These are phyloP conservation scores for Sporisorium graminicola DNA, from an alignment of 1,284 basidiomycete genomes.

Conservation along the genomic window DNA sequence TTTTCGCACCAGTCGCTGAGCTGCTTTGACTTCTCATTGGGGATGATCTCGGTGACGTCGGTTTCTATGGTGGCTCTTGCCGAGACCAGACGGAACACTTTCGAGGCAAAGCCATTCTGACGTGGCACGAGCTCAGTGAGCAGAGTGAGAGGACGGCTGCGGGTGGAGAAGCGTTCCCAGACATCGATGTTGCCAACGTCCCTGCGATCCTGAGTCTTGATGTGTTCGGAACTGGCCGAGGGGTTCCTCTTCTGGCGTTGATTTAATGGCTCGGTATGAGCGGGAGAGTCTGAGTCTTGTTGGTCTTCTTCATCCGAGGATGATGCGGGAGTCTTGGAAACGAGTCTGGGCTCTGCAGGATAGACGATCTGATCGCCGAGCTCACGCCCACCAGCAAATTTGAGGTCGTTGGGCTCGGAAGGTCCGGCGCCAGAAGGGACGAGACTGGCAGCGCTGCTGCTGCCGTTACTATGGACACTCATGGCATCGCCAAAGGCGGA, in stretches of 20 bases:
- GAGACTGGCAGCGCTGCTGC: slow-evolving; percentile 11
- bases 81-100: slow-evolving; percentile 46
- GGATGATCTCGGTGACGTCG: slow-evolving; percentile 38
- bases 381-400: slow-evolving; percentile 39
- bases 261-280: background rate
- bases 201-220: slow-evolving; percentile 32
- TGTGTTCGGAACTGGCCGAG: slow-evolving; percentile 20
- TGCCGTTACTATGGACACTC: slow-evolving; percentile 13
- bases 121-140: slow-evolving; percentile 46
- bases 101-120: slow-evolving; percentile 42
- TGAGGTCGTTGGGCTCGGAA: slow-evolving; percentile 24
- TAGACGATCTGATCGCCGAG: slow-evolving; percentile 43
- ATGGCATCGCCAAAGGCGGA: slow-evolving; percentile 10
- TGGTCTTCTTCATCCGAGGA: slow-evolving; percentile 32
- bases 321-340: slow-evolving; percentile 32
- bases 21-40: slow-evolving; percentile 35
- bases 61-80: slow-evolving; percentile 43
- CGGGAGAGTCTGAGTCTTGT: slow-evolving; percentile 8
- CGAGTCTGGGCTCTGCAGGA: slow-evolving; percentile 32
- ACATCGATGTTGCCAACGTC: slow-evolving; percentile 36
- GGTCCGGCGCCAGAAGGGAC: slow-evolving; percentile 16
- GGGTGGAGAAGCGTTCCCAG: slow-evolving; percentile 43
- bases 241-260: background rate
- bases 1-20: slow-evolving; percentile 50
- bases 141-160: slow-evolving; percentile 41